A percentile compares a stretch with the other conserved stretches of the same genome.
phyloP scores from a whole-genome alignment of 2,329 filamentous ascomycete genomes.

The Allantophomopsis lycopodina region DNA sequence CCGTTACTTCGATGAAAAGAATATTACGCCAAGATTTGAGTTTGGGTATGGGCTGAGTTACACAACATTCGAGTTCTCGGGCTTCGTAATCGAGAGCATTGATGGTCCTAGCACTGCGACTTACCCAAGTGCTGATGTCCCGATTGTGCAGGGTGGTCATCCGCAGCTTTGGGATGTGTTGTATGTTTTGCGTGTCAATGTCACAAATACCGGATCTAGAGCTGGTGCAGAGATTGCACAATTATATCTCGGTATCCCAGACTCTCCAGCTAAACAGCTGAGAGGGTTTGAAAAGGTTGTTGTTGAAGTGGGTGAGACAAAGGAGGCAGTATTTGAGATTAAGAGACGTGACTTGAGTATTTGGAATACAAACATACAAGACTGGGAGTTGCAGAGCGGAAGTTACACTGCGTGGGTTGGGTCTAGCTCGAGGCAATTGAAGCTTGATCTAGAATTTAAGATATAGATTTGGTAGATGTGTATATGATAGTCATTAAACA shows the following conservation, averaged over 20 bases:
- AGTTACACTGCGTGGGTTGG: constrained; percentile 17
- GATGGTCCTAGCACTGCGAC: constrained; percentile 20
- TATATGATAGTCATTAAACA: not conserved
- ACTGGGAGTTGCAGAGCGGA: constrained; percentile 50
- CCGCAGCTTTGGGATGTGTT: constrained; percentile 17
- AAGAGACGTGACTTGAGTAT: constrained; percentile 75
- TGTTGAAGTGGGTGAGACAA: constrained; percentile 52
- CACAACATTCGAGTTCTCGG: constrained; percentile 43
- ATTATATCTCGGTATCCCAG: constrained; percentile 64
- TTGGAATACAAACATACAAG: constrained; percentile 66
- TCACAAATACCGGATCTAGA: constrained; percentile 42
- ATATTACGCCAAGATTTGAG: constrained; percentile 63
- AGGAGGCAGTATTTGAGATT: constrained; percentile 53
- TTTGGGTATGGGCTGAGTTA: constrained; percentile 77
- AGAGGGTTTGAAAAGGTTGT: constrained; percentile 70
- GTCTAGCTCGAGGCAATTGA: constrained; percentile 12
- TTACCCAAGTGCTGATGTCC: constrained; percentile 14
- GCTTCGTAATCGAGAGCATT: constrained; percentile 27
- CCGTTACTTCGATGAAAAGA: constrained; percentile 68
- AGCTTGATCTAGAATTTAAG: constrained; percentile 6
- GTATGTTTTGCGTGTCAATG: constrained; percentile 36
- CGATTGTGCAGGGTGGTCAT: constrained; percentile 29
- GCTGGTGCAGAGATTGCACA: constrained; percentile 43
- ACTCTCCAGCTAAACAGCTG: constrained; percentile 46
- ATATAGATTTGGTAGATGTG: not conserved